Base-by-base conservation (phyloP, 2,329 filamentous ascomycete species). In the Pleurostoma richardsiae region DNA sequence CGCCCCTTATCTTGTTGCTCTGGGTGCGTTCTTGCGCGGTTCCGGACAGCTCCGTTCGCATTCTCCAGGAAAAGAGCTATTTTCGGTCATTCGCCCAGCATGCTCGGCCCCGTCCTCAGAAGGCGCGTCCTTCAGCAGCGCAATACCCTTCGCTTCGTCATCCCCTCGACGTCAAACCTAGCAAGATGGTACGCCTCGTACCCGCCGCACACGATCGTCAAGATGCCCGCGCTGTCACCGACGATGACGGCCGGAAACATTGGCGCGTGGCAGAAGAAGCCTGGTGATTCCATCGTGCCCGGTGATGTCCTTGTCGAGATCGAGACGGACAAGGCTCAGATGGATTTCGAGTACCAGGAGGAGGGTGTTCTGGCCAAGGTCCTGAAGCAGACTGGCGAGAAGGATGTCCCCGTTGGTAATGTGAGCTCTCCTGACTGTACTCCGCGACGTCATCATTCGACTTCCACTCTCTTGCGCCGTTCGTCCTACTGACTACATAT, bases 271-370 rank as follows among this genome's bases (percentile, higher is more conserved):
- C 90, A 97, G 77, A 99, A 97, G 82, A 95, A 96, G 77, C 79
- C 84, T 56, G 94, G 94, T 65, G 94, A 99, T 70, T 64, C 76
- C 53, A 85, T 99, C 68, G 76, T 82, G 49, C 91, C 95, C 44
- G 94, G 94, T 67, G 94, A 99, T 67, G 94, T 99, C 41, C 76
- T 99, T 58, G 91, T 96, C 58, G 91, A 96, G 79, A 96, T 97
- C 62, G 94, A 99, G 81, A 99, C 94, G 60, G 94, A 99, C 74
- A 99, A 99, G 81, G 94, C 94, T 55, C 94, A 97, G 77, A 99
- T 99, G 94, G 94, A 99, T 77, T 97, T 99, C 68, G 94, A 99
- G 73, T 97, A 95, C 73, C 94, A 99, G 73, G 94, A 99, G 64
- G 94, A 97, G 67, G 94, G 92, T 76, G 81, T 95, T 51, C 79